phyloP scores from a whole-genome alignment of 371 early-diverging fungal genomes.

The Mucor mucedo region DNA sequence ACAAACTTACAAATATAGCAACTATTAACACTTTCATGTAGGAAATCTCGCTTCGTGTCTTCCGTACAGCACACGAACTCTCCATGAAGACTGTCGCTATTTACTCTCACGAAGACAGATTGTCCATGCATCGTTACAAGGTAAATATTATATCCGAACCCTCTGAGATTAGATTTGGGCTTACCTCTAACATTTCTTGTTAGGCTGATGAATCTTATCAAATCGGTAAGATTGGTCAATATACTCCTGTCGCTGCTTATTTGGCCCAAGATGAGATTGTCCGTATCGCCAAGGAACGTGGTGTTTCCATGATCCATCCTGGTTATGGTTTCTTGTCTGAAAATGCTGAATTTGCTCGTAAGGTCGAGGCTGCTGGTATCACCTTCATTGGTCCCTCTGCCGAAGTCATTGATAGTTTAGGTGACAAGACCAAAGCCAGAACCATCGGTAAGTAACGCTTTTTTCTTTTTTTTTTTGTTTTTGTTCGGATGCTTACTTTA shows the following conservation, averaged over 20 bases:
- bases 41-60: slow-evolving; percentile 94
- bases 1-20: not conserved
- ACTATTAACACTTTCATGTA: slow-evolving; percentile 17
- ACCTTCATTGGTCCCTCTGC: slow-evolving; percentile 91
- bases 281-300: slow-evolving; percentile 79
- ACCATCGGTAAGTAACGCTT: slow-evolving; percentile 62
- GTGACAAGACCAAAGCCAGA: slow-evolving; percentile 96
- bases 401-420: slow-evolving; percentile 86
- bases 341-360: slow-evolving; percentile 88
- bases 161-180: too few species aligned
- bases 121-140: slow-evolving; percentile 93
- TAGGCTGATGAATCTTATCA: slow-evolving; percentile 94
- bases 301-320: slow-evolving; percentile 85
- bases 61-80: slow-evolving; percentile 91
- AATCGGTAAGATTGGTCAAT: slow-evolving; percentile 81
- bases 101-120: slow-evolving; percentile 89
- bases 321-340: slow-evolving; percentile 94
- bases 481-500: not conserved
- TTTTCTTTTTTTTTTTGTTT: not conserved
- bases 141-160: slow-evolving; percentile 32
- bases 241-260: slow-evolving; percentile 92
- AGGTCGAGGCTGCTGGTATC: slow-evolving; percentile 89
- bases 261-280: slow-evolving; percentile 93
- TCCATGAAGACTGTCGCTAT: slow-evolving; percentile 90
- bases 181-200: not conserved